These are phyloP conservation scores for Vitis hybrid DNA, from an alignment of 177 flowering plant genomes.

Conservation along the genomic window DNA sequence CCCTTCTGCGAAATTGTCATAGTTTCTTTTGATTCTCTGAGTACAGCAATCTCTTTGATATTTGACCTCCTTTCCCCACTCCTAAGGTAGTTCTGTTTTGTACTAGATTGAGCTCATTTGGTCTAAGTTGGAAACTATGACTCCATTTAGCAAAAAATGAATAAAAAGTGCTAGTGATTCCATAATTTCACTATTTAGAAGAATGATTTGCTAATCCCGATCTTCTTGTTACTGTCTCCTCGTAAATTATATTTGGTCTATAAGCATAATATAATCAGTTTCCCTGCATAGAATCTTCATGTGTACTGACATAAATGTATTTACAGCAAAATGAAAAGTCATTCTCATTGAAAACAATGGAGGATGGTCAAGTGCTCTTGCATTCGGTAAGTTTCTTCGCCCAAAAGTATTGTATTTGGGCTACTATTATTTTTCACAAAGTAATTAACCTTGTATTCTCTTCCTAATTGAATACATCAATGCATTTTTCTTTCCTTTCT, in stretches of 20 bases:
- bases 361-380: conserved; percentile 87
- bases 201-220: too few relatives aligned
- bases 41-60: neutral
- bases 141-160: neutral
- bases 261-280: neutral
- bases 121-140: neutral
- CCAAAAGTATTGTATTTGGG: neutral
- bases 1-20: neutral
- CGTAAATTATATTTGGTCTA: neutral
- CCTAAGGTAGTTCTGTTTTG: neutral
- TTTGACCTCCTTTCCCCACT: conserved; percentile 1
- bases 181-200: neutral
- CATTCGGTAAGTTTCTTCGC: conserved; percentile 53
- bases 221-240: neutral
- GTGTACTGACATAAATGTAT: conserved; percentile 10
- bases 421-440: neutral
- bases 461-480: neutral
- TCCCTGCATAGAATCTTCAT: neutral
- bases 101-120: neutral
- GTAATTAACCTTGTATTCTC: neutral
- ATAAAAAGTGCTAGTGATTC: neutral
- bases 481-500: conserved; percentile 4
- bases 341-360: conserved; percentile 82
- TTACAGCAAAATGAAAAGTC: conserved; percentile 81
- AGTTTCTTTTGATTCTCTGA: neutral